Evolutionary conservation across 75 land plant genomes (phyloP).

Genomic region (Pinus tabuliformis): DNA sequence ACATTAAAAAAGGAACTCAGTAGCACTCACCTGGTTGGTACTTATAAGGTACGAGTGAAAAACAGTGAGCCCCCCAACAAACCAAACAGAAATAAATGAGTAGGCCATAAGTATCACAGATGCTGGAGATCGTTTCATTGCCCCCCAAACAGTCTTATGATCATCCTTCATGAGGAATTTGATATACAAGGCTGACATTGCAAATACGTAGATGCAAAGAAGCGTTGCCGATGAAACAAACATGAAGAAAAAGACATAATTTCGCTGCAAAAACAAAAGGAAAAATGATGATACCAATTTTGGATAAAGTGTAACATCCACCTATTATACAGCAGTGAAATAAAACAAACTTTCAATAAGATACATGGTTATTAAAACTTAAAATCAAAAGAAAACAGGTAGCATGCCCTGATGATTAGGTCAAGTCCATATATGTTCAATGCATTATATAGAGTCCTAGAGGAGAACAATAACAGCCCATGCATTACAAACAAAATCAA

Average conservation of each 20-base stretch:
- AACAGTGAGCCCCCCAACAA: constrained; percentile 87
- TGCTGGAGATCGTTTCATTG: constrained; percentile 75
- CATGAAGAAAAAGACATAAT: constrained; percentile 78
- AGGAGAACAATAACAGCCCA: too few relatives aligned
- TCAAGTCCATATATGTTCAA: too few relatives aligned
- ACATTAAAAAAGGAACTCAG: background rate
- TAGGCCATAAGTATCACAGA: constrained; percentile 71
- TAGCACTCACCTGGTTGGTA: constrained; percentile 68
- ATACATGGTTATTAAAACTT: too few relatives aligned
- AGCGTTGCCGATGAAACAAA: constrained; percentile 73
- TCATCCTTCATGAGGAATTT: constrained; percentile 74
- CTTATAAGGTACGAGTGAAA: constrained; percentile 82
- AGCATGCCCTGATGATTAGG: too few relatives aligned
- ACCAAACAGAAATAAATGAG: constrained; percentile 76
- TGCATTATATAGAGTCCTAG: too few relatives aligned
- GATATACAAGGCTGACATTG: constrained; percentile 74
- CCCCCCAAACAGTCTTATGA: constrained; percentile 68
- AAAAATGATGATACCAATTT: background rate
- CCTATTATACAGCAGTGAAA: too few relatives aligned
- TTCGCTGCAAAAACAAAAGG: constrained; percentile 56
- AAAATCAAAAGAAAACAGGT: too few relatives aligned
- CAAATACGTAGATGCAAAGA: constrained; percentile 77
- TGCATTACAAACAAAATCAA: too few relatives aligned
- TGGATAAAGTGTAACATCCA: too few relatives aligned
- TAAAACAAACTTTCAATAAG: too few relatives aligned